phyloP scores from a whole-genome alignment of 116 monocot species.

The Dioscorea cayenensis region DNA sequence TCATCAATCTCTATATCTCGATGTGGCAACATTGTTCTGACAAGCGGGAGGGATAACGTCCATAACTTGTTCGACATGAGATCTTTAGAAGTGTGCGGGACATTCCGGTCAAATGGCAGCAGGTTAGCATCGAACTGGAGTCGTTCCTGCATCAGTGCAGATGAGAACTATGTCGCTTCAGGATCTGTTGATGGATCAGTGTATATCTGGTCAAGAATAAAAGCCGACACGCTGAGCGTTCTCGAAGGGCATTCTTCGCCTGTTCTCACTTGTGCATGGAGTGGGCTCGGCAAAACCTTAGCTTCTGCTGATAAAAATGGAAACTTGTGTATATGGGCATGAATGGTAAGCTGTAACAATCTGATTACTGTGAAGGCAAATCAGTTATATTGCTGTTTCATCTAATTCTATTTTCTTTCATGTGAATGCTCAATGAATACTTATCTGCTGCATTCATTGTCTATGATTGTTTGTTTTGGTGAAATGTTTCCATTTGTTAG shows the following conservation, averaged over 20 bases:
- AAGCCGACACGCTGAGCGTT: conserved; percentile 23
- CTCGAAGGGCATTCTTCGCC: conserved; percentile 58
- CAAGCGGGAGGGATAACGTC: conserved; percentile 82
- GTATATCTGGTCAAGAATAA: conserved; percentile 65
- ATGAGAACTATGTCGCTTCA: conserved; percentile 60
- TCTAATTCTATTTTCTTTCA: too few species aligned
- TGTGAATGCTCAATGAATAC: too few species aligned
- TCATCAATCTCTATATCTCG: conserved; percentile 66
- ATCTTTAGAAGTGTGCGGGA: conserved; percentile 62
- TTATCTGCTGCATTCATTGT: too few species aligned
- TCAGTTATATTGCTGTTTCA: too few species aligned
- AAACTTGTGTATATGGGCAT: conserved; percentile 67
- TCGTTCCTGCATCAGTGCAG: conserved; percentile 72
- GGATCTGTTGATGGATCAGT: conserved; percentile 76
- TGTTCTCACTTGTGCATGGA: conserved; percentile 77
- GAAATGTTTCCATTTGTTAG: too few species aligned
- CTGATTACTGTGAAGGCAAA: too few species aligned
- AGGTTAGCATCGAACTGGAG: conserved; percentile 69
- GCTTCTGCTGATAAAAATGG: conserved; percentile 75
- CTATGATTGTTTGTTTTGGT: too few species aligned
- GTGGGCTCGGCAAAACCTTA: conserved; percentile 41
- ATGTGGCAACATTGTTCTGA: conserved; percentile 52
- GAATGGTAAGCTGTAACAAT: not conserved
- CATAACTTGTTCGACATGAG: conserved; percentile 81
- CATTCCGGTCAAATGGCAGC: conserved; percentile 50